Evolutionary conservation across 2,329 filamentous ascomycete species (phyloP).

Genomic region (Fonsecaea monophora): DNA sequence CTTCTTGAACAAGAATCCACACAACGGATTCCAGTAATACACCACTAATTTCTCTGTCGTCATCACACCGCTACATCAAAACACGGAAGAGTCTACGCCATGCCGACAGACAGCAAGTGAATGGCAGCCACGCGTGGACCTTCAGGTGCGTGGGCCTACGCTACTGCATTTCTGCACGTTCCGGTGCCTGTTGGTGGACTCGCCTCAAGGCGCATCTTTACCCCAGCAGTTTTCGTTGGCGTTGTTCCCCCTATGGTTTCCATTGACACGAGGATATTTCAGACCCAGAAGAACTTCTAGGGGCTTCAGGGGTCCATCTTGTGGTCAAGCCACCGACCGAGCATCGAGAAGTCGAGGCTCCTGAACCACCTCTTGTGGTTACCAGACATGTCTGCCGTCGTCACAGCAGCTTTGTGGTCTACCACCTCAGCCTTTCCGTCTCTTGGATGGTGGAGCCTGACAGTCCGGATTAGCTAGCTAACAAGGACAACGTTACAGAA

Average conservation of each 20-base stretch:
- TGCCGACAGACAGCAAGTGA: not conserved
- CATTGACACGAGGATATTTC: not conserved
- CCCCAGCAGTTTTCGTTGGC: not conserved
- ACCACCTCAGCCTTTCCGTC: not conserved
- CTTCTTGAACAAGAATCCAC: not conserved
- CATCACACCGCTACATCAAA: constrained; percentile 13
- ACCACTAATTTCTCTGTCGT: not conserved
- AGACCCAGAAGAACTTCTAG: not conserved
- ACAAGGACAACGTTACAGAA: not conserved
- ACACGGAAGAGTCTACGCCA: constrained; percentile 9
- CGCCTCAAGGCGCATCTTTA: not conserved
- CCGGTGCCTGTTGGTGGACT: not conserved
- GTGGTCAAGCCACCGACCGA: not conserved
- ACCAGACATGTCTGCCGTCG: not conserved
- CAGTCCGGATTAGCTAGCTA: not conserved
- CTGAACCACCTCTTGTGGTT: not conserved
- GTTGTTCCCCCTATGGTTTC: not conserved
- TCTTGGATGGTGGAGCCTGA: not conserved
- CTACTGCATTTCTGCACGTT: constrained; percentile 14
- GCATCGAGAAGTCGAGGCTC: not conserved
- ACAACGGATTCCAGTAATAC: not conserved
- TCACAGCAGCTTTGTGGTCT: not conserved
- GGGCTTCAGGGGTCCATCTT: not conserved
- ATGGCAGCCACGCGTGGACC: not conserved
- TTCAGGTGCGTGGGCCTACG: constrained; percentile 9